Conservation (phyloP, 2,329 filamentous ascomycete species). For the Colletotrichum kahawae region DNA sequence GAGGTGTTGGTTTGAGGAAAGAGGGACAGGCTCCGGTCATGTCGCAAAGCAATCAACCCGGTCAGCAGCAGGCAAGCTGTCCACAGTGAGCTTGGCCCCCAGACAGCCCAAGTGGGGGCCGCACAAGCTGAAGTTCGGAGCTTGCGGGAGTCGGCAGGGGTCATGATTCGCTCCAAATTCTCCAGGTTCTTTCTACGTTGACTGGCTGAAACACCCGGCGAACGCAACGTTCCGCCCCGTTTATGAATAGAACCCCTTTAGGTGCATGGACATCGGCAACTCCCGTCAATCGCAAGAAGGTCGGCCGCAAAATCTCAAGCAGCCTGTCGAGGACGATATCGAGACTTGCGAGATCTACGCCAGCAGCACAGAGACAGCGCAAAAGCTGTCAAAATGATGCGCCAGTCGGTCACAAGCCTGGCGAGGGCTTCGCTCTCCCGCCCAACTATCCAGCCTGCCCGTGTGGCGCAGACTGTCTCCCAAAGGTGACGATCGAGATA, state of each 20-base stretch:
- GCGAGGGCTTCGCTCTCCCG: not conserved
- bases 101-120: constrained; percentile 6
- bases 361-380: not conserved
- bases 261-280: constrained; percentile 5
- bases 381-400: constrained; percentile 19
- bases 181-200: not conserved
- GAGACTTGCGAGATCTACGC: constrained; percentile 1
- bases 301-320: constrained; percentile 14
- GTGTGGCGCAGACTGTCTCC: not conserved
- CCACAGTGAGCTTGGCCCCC: constrained; percentile 10
- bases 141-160: constrained; percentile 6
- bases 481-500: not conserved
- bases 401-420: constrained; percentile 13
- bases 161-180: not conserved
- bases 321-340: not conserved
- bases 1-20: constrained; percentile 6
- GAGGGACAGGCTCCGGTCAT: not conserved
- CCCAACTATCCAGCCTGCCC: not conserved
- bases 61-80: constrained; percentile 11
- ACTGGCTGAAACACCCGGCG: constrained; percentile 7
- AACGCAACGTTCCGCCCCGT: not conserved
- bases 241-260: not conserved
- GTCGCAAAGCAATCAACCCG: not conserved
- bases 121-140: not conserved
- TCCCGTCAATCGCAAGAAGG: constrained; percentile 9